Evolutionary conservation across 2,329 filamentous ascomycete genomes (phyloP).

Genomic region (Exophiala bonariae): DNA sequence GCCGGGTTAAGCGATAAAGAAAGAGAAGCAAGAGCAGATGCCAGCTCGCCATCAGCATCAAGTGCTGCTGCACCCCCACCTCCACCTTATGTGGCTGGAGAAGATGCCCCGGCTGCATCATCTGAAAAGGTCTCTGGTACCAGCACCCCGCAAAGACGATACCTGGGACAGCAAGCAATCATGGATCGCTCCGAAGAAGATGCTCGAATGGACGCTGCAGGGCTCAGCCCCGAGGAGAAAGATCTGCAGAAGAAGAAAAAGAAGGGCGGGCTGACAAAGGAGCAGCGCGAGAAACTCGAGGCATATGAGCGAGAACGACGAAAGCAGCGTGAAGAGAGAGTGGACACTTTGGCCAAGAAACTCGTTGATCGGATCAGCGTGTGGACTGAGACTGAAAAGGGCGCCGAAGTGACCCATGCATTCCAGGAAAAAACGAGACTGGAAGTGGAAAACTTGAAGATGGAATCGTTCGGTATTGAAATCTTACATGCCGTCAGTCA

Average conservation of each 20-base stretch:
- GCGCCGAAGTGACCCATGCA: constrained; percentile 75
- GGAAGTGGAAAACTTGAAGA: constrained; percentile 97
- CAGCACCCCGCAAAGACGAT: constrained; percentile 48
- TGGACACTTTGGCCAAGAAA: constrained; percentile 80
- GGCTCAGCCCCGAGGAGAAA: constrained; percentile 71
- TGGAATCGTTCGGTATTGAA: constrained; percentile 97
- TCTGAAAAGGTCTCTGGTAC: constrained; percentile 37
- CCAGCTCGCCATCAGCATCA: constrained; percentile 6
- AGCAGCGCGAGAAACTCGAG: constrained; percentile 87
- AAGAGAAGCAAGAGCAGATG: constrained; percentile 29
- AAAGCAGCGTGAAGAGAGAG: constrained; percentile 81
- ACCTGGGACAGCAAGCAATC: constrained; percentile 77
- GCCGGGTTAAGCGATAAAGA: constrained; percentile 43
- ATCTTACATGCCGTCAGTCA: constrained; percentile 93
- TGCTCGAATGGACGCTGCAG: constrained; percentile 62
- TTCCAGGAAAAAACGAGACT: constrained; percentile 94
- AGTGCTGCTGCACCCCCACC: constrained; percentile 17
- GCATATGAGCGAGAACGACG: constrained; percentile 86
- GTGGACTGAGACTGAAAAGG: constrained; percentile 97
- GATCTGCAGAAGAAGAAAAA: constrained; percentile 81
- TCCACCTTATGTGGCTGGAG: constrained; percentile 23
- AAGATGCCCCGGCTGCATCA: constrained; percentile 17
- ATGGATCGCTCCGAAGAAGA: constrained; percentile 86
- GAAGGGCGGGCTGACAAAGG: constrained; percentile 81
- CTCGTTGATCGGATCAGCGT: constrained; percentile 85